Conservation (phyloP, 164 flowering plant species). For the Piper betle region DNA sequence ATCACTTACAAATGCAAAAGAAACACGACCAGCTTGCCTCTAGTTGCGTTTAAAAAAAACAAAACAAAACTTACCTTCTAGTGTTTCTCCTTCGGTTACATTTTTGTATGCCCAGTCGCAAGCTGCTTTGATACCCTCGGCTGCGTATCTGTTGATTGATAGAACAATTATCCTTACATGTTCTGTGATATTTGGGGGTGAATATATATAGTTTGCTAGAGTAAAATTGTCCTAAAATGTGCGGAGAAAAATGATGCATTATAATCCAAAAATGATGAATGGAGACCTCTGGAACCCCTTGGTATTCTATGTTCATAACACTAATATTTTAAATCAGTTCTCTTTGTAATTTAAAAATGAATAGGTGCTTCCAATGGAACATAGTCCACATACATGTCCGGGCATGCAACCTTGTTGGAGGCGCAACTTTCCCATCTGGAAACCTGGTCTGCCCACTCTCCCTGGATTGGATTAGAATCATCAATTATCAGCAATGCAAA, state of each 20-base stretch:
- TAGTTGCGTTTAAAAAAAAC: neutral
- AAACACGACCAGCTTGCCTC: neutral
- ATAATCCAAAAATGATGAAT: too few relatives aligned
- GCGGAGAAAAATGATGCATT: too few relatives aligned
- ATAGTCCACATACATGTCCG: slow-evolving; percentile 44
- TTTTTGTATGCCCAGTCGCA: slow-evolving; percentile 63
- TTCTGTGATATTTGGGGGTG: neutral
- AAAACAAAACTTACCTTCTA: slow-evolving; percentile 36
- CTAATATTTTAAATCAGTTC: too few relatives aligned
- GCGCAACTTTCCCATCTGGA: slow-evolving; percentile 56
- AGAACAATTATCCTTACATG: neutral
- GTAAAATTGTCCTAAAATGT: neutral
- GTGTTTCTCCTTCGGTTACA: slow-evolving; percentile 42
- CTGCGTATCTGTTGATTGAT: slow-evolving; percentile 55
- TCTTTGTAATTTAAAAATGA: too few relatives aligned
- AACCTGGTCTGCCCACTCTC: slow-evolving; percentile 54
- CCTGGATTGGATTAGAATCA: slow-evolving; percentile 27
- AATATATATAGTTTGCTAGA: neutral
- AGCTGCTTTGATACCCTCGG: slow-evolving; percentile 63
- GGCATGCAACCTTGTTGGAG: slow-evolving; percentile 38
- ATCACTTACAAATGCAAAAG: neutral
- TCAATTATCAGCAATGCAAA: slow-evolving; percentile 5
- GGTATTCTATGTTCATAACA: too few relatives aligned
- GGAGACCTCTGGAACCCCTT: too few relatives aligned
- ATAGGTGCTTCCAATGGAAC: neutral